These are phyloP conservation scores for Onygena corvina DNA, from an alignment of 2,329 filamentous ascomycete genomes.

Conservation along the genomic window DNA sequence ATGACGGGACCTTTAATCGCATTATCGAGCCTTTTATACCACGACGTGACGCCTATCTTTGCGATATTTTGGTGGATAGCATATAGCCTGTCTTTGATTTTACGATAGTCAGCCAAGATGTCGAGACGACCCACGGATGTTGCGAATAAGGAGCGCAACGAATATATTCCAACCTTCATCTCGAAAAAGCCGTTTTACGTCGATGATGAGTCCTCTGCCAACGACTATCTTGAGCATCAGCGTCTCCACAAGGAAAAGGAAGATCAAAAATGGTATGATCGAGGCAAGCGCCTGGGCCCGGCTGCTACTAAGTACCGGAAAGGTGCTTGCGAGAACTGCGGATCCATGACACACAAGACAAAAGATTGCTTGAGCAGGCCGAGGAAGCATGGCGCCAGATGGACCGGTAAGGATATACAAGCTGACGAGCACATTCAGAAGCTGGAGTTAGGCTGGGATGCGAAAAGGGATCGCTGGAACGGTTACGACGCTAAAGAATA, in stretches of 20 bases:
- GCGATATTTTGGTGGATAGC: no score
- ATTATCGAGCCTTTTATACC: no score
- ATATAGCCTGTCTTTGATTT: no score
- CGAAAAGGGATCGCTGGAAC: constrained; percentile 95
- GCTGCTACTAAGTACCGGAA: constrained; percentile 95
- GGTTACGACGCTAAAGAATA: constrained; percentile 91
- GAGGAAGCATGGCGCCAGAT: constrained; percentile 77
- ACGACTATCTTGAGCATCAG: constrained; percentile 94
- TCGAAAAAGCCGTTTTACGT: constrained; percentile 96
- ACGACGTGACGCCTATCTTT: no score
- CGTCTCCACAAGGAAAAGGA: constrained; percentile 61
- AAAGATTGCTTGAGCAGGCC: constrained; percentile 88
- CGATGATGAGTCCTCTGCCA: constrained; percentile 58
- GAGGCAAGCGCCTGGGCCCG: constrained; percentile 69
- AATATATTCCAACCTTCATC: constrained; percentile 97
- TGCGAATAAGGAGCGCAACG: constrained; percentile 74
- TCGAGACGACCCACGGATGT: constrained; percentile 42
- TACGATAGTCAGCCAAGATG: constrained; percentile 21
- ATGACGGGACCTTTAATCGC: no score
- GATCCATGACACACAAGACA: constrained; percentile 88
- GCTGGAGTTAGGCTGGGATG: constrained; percentile 84
- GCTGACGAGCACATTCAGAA: constrained; percentile 81
- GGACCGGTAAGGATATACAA: constrained; percentile 85
- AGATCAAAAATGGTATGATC: constrained; percentile 78
- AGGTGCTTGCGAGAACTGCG: constrained; percentile 96